A percentile compares a stretch with the other conserved stretches of the same genome.
Conservation (phyloP, 2,329 filamentous ascomycete species). For the Metarhizium guizhouense region DNA sequence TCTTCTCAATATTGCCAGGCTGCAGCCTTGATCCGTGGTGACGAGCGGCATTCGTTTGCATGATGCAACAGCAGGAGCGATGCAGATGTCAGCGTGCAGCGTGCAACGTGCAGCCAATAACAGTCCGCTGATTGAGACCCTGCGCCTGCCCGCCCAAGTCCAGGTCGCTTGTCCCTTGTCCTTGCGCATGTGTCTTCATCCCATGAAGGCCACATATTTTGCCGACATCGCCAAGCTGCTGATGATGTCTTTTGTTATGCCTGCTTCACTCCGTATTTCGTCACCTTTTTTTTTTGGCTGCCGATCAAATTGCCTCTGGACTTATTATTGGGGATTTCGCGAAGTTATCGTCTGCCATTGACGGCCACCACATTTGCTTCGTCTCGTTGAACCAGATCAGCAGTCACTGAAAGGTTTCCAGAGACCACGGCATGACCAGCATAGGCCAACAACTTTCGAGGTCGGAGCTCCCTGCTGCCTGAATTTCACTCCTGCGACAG, state of each 20-base stretch:
- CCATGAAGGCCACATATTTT: neutral
- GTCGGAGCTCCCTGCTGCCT: neutral
- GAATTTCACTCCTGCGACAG: neutral
- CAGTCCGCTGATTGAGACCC: slow-evolving; percentile 1
- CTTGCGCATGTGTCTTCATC: neutral
- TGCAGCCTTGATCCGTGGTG: neutral
- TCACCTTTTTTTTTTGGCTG: neutral
- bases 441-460: neutral
- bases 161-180: neutral
- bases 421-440: neutral
- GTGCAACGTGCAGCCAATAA: slow-evolving; percentile 2
- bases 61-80: slow-evolving; percentile 2
- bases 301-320: neutral
- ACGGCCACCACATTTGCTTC: neutral
- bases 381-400: neutral
- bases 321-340: neutral
- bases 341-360: neutral
- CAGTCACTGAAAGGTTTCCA: neutral
- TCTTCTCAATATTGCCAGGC: neutral
- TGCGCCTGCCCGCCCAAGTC: neutral
- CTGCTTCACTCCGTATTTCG: neutral
- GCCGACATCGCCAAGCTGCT: neutral
- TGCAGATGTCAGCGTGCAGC: neutral
- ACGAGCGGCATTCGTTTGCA: neutral
- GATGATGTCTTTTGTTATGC: neutral